Base-by-base conservation (phyloP, 805 yeast genomes). In the Danielia oregonensis region DNA sequence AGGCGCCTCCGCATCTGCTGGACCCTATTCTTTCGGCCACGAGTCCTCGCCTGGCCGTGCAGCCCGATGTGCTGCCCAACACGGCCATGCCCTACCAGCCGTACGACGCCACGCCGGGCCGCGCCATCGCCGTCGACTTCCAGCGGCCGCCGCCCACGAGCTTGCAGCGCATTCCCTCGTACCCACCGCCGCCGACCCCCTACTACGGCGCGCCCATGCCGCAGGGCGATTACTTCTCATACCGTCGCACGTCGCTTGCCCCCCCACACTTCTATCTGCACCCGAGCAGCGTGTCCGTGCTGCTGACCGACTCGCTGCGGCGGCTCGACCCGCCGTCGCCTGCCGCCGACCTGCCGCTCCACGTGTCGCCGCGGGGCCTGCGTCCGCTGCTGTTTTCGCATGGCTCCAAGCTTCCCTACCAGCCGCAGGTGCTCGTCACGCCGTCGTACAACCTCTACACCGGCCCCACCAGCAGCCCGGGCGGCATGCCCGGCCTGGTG, bases 151-250 rank as follows among this genome's bases (percentile, higher is more conserved):
- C n/a, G n/a, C n/a, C n/a, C n/a, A n/a, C n/a, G n/a, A n/a, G n/a
- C n/a, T n/a, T n/a, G n/a, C n/a, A n/a, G n/a, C n/a, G n/a, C n/a
- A n/a, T n/a, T n/a, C n/a, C n/a, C n/a, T n/a, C n/a, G n/a, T n/a
- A n/a, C n/a, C n/a, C n/a, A n/a, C n/a, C n/a, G n/a, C n/a, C n/a
- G n/a, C n/a, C n/a, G n/a, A n/a, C n/a, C n/a, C 15, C 13, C 35
- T 4, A 10, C 15, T 7, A 17, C 18, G 3, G 30, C 30, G 6
- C 12, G 6, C 16, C 10, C 36, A 6, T 19, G 28, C 14, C 22
- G 22, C 22, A 19, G 22, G 29, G 24, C 27, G 41, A 39, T 26
- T 33, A 42, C 35, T 38, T 37, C 37, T 33, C 26, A 22, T 36
- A 42, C 31, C 32, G 35, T 24, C 35, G 23, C 8, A 17, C 30